Percentiles rank a stretch among this genome's conserved stretches.
These are phyloP conservation scores for Whalleya microplaca DNA, from an alignment of 2,329 filamentous ascomycete genomes.

Conservation along the genomic window DNA sequence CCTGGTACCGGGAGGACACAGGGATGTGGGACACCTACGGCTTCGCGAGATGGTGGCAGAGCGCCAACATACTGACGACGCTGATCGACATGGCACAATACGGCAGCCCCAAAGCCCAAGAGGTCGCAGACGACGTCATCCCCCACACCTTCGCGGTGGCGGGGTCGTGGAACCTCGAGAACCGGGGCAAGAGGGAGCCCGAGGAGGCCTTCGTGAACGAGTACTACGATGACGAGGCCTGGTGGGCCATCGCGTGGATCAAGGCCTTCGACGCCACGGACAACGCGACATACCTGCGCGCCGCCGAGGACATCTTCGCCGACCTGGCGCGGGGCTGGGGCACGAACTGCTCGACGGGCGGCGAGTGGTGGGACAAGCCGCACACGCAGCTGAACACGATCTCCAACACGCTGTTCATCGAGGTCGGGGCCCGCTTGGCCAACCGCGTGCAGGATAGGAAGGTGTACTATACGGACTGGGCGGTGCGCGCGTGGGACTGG, in stretches of 20 bases:
- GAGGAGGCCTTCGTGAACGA: background rate
- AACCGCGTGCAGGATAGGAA: background rate
- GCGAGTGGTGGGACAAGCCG: conserved; percentile 1
- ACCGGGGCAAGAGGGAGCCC: background rate
- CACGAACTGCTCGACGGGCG: background rate
- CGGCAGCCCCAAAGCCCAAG: background rate
- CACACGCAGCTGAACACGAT: background rate
- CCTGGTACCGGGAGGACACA: background rate
- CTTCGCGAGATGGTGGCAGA: background rate
- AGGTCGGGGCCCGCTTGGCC: background rate
- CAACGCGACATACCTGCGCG: background rate
- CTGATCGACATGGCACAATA: background rate
- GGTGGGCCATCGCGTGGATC: conserved; percentile 1
- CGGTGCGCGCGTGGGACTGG: background rate
- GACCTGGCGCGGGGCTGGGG: background rate
- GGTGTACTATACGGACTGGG: background rate
- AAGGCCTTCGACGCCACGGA: background rate
- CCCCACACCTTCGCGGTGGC: background rate
- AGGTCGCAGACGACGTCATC: background rate
- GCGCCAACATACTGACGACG: conserved; percentile 1
- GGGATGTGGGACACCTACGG: background rate
- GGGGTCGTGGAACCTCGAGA: background rate
- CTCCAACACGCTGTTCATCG: conserved; percentile 2
- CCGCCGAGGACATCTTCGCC: background rate
- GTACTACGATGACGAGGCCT: background rate